phyloP scores from a whole-genome alignment of 2,329 filamentous ascomycete species.

The Shiraia sp. region DNA sequence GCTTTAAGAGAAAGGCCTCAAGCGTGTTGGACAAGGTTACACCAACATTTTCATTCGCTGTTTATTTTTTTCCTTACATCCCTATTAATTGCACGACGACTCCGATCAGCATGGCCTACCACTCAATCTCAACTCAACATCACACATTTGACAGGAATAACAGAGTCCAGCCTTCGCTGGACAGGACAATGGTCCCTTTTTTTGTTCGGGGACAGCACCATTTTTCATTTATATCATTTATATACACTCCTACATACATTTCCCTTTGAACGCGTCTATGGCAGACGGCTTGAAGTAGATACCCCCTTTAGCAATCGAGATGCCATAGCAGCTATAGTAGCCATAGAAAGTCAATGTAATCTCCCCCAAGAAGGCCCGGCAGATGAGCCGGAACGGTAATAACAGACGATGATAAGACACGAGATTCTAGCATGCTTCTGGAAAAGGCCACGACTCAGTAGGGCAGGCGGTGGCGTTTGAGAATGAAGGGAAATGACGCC shows the following conservation, averaged over 20 bases:
- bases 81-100: no score
- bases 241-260: constrained; percentile 18
- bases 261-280: constrained; percentile 7
- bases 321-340: constrained; percentile 19
- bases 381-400: constrained; percentile 1
- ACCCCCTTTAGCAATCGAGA: constrained; percentile 23
- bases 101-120: no score
- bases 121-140: no score
- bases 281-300: constrained; percentile 25
- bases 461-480: constrained; percentile 15
- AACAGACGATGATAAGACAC: no score
- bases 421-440: neutral
- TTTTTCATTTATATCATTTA: no score
- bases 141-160: no score
- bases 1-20: constrained; percentile 12
- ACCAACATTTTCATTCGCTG: no score
- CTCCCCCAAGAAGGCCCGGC: neutral
- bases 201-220: no score
- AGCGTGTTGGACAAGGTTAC: neutral
- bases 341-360: constrained; percentile 6
- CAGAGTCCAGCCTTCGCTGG: no score
- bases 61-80: neutral
- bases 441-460: neutral
- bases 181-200: no score
- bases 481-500: constrained; percentile 9